Percentiles rank a stretch among this genome's conserved stretches.
Conservation (phyloP, 805 yeast species). For the Hanseniaspora taiwanica region DNA sequence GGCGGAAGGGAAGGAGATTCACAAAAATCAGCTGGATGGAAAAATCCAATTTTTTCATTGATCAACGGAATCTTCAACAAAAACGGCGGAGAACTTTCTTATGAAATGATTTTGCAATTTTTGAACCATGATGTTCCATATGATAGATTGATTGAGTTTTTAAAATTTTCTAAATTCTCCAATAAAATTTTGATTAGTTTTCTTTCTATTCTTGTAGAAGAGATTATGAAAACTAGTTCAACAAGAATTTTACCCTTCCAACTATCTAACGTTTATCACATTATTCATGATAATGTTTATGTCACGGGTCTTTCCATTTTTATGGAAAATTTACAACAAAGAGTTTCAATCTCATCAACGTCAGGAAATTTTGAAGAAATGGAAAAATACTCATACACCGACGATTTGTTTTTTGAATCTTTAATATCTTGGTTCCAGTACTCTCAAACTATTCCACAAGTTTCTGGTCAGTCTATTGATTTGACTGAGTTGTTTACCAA, state of each 20-base stretch:
- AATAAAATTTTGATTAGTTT: slow-evolving; percentile 16
- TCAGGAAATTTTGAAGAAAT: slow-evolving; percentile 7
- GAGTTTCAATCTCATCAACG: background rate
- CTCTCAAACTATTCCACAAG: slow-evolving; percentile 4
- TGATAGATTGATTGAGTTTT: slow-evolving; percentile 14
- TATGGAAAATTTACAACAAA: slow-evolving; percentile 1
- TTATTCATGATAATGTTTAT: slow-evolving; percentile 22
- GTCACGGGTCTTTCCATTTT: slow-evolving; percentile 18
- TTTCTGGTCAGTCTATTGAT: slow-evolving; percentile 12
- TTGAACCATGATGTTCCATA: slow-evolving; percentile 13
- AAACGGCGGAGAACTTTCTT: slow-evolving; percentile 18
- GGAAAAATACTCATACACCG: slow-evolving; percentile 8
- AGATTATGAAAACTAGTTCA: slow-evolving; percentile 17
- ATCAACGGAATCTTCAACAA: slow-evolving; percentile 7
- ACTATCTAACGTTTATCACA: slow-evolving; percentile 16
- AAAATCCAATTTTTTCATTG: slow-evolving; percentile 22
- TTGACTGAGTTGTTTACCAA: slow-evolving; percentile 18
- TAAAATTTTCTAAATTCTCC: slow-evolving; percentile 9
- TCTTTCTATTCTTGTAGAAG: slow-evolving; percentile 23
- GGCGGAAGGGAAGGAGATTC: slow-evolving; percentile 4
- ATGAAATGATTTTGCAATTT: background rate
- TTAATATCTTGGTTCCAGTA: slow-evolving; percentile 21
- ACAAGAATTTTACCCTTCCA: slow-evolving; percentile 10
- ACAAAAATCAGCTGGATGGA: slow-evolving; percentile 15
- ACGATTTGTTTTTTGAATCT: slow-evolving; percentile 14